Percentiles rank a stretch among this genome's conserved stretches.
phyloP scores from a whole-genome alignment of 2,329 filamentous ascomycete species.

The Calonectria montana region DNA sequence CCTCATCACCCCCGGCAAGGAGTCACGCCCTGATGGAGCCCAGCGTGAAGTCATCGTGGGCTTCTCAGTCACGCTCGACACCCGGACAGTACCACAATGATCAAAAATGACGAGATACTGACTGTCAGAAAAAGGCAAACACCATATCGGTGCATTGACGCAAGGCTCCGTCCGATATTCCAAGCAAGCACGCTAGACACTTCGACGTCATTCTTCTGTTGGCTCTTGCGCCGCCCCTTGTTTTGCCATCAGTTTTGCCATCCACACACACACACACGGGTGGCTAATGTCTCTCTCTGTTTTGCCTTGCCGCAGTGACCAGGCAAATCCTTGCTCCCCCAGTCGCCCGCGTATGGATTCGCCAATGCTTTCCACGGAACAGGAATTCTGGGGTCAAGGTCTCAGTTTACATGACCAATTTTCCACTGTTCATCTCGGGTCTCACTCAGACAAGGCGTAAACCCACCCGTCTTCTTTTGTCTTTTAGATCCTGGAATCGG shows the following conservation, averaged over 20 bases:
- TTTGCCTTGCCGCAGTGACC: slow-evolving; percentile 18
- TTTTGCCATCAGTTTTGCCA: slow-evolving; percentile 3
- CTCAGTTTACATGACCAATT: neutral
- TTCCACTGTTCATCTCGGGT: slow-evolving; percentile 25
- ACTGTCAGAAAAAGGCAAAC: slow-evolving; percentile 18
- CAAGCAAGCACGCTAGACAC: slow-evolving; percentile 19
- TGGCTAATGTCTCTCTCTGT: slow-evolving; percentile 12
- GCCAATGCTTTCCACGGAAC: neutral
- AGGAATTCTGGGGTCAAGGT: slow-evolving; percentile 15
- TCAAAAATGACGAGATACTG: slow-evolving; percentile 27
- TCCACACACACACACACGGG: too few relatives aligned
- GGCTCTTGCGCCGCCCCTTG: slow-evolving; percentile 2
- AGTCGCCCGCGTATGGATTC: neutral
- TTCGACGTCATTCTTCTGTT: slow-evolving; percentile 32
- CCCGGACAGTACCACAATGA: slow-evolving; percentile 13
- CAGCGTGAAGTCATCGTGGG: slow-evolving; percentile 41
- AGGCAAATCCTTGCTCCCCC: slow-evolving; percentile 27
- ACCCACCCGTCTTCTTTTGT: neutral
- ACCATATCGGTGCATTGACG: slow-evolving; percentile 2
- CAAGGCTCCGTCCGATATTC: slow-evolving; percentile 17
- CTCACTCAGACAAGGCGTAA: slow-evolving; percentile 2
- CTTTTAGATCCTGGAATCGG: slow-evolving; percentile 13
- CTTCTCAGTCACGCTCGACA: neutral
- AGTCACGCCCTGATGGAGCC: neutral
- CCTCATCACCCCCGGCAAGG: slow-evolving; percentile 9